Conservation (phyloP, 139 green algal species). For the Monoraphidium neglectum region DNA sequence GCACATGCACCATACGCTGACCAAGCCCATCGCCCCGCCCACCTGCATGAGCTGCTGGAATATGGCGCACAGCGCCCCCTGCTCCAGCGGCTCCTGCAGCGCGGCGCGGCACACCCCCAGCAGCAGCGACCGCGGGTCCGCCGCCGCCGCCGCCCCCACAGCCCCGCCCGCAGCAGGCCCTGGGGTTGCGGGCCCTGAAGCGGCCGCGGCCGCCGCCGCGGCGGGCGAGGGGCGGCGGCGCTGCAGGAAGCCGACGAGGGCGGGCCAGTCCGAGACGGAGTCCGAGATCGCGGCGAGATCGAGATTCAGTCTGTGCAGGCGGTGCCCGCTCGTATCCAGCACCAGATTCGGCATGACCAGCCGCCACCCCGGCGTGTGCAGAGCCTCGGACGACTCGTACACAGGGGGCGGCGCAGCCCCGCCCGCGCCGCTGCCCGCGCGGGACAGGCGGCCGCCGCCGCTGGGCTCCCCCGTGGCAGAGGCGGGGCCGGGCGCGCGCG, state of each 20-base stretch:
- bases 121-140: slow-evolving; percentile 29
- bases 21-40: neutral
- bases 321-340: slow-evolving; percentile 9
- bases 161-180: slow-evolving; percentile 29
- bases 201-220: neutral
- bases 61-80: slow-evolving; percentile 23
- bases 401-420: neutral
- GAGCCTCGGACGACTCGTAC: slow-evolving; percentile 1
- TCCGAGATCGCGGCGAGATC: slow-evolving; percentile 25
- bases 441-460: neutral
- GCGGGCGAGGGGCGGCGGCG: slow-evolving; percentile 17
- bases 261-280: slow-evolving; percentile 26
- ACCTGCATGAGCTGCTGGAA: slow-evolving; percentile 36
- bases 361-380: slow-evolving; percentile 5
- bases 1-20: neutral
- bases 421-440: neutral
- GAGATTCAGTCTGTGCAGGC: slow-evolving; percentile 10
- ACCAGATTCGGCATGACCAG: slow-evolving; percentile 23
- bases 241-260: slow-evolving; percentile 41
- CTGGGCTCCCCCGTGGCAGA: no score
- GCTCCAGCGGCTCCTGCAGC: slow-evolving; percentile 37
- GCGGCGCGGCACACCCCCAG: slow-evolving; percentile 23
- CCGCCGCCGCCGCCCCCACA: neutral
- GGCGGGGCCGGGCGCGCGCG: slow-evolving; percentile 1
- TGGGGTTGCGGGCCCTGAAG: neutral